Evolutionary conservation across 176 grass and related monocot genomes (phyloP).

Genomic region (Oryza australiensis): DNA sequence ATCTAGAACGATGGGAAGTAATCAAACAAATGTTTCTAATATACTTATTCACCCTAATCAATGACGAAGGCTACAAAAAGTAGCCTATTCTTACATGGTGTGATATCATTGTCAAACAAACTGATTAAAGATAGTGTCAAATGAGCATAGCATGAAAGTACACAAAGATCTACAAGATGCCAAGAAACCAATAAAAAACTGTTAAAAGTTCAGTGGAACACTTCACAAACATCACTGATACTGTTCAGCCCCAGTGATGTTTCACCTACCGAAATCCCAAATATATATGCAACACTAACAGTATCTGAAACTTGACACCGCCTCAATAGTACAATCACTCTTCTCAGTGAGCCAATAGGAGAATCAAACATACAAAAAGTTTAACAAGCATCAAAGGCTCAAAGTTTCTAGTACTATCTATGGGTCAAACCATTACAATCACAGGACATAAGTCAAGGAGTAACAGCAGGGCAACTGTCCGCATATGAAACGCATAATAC

Average conservation of each 20-base stretch:
- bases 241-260: neutral
- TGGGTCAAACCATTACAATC: conserved; percentile 7
- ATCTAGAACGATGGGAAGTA: neutral
- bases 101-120: neutral
- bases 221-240: neutral
- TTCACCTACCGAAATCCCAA: neutral
- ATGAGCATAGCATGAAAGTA: neutral
- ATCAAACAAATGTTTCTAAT: neutral
- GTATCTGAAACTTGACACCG: neutral
- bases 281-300: neutral
- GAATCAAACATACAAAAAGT: neutral
- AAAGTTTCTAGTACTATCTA: neutral
- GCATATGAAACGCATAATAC: neutral
- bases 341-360: neutral
- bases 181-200: neutral
- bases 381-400: neutral
- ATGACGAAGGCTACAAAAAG: neutral
- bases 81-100: neutral
- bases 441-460: neutral
- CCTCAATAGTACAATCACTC: neutral
- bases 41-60: neutral
- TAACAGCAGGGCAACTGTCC: neutral
- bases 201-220: neutral
- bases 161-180: neutral
- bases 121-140: neutral